A percentile compares a stretch with the other conserved stretches of the same genome.
Evolutionary conservation across 495 filamentous ascomycete genomes (phyloP).

Genomic region (Penicillium longicatenatum): DNA sequence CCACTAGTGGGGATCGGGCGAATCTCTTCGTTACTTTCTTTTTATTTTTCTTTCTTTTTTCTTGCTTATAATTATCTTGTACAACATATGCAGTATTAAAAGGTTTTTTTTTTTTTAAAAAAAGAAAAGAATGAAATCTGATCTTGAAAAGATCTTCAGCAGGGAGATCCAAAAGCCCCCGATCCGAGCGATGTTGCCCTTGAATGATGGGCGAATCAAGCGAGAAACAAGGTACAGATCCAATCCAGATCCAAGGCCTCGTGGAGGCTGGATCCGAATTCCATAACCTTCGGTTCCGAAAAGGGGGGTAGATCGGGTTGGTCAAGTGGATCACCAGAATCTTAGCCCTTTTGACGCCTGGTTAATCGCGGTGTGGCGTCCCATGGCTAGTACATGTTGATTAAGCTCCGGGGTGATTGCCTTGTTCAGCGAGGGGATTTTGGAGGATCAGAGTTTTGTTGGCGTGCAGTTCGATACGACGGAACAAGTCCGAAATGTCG

Average conservation of each 20-base stretch:
- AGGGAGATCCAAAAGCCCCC: not conserved
- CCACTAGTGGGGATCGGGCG: not conserved
- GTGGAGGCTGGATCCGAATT: slow-evolving; percentile 17
- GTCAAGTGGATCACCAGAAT: slow-evolving; percentile 7
- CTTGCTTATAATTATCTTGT: not conserved
- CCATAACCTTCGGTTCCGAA: slow-evolving; percentile 1
- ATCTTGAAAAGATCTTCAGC: not conserved
- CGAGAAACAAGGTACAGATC: not conserved
- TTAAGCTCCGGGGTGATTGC: slow-evolving; percentile 7
- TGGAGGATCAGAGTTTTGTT: not conserved
- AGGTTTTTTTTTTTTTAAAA: too few relatives aligned
- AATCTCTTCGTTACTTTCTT: not conserved
- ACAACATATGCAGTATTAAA: not conserved
- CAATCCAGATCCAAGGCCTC: slow-evolving; percentile 14
- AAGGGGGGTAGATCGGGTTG: not conserved
- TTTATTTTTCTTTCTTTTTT: not conserved
- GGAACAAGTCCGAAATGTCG: slow-evolving; percentile 8
- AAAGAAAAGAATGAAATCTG: not conserved
- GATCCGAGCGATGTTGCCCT: slow-evolving; percentile 10
- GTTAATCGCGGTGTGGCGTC: slow-evolving; percentile 5
- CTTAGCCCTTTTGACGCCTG: slow-evolving; percentile 3
- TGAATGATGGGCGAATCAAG: slow-evolving; percentile 17
- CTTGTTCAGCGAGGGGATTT: slow-evolving; percentile 1
- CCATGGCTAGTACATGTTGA: not conserved
- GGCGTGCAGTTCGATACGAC: slow-evolving; percentile 1